Base-by-base conservation (phyloP, 257 asterid species). In the Ajuga chamaepitys region DNA sequence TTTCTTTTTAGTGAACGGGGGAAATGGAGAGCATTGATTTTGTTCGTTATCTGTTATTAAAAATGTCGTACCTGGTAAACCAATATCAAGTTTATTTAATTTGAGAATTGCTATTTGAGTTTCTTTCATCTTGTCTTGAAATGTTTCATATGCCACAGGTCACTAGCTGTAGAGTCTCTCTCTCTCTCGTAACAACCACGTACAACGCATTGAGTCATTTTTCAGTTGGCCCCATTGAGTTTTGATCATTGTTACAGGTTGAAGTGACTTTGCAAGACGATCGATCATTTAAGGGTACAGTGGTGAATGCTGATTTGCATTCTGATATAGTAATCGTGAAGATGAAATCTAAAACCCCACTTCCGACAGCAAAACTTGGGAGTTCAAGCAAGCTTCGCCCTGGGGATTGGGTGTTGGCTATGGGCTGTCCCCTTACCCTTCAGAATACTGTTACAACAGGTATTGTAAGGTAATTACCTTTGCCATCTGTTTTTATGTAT, bases 221-320 rank as follows among this genome's bases (percentile, higher is more conserved):
- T 56, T 45, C 13, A 13, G 20, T 22, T 14, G 2, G 0, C 18
- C n/a, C 30, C 46, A 45, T 46, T 40, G 20, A 35, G 42, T 71
- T 26, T 52, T 53, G 44, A 61, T 45, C 26, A 45, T 42, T 71
- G 60, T 40, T 72, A 70, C 78, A 90, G 97, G 84, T 91, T 75
- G 95, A 82, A 78, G 98, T 92, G 75, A 85, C 95, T 32, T 73
- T 92, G 78, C 98, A 86, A 83, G 98, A 92, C 85, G 98, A 96
- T 70, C 89, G 98, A 60, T 71, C 85, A 66, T 92, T 80, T 51
- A 88, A 85, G 85, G 98, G 98, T 72, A 83, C 86, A 18, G 96
- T 92, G 64, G 79, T 88, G 51, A 86, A 88, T 83, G 91, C 84
- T 70, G 96, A 92, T 79, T 45, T 85, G 58, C 94, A 85, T 63